These are phyloP conservation scores for Cyberlindnera euphorbiiphila DNA, from an alignment of 805 yeast genomes.

Conservation along the genomic window DNA sequence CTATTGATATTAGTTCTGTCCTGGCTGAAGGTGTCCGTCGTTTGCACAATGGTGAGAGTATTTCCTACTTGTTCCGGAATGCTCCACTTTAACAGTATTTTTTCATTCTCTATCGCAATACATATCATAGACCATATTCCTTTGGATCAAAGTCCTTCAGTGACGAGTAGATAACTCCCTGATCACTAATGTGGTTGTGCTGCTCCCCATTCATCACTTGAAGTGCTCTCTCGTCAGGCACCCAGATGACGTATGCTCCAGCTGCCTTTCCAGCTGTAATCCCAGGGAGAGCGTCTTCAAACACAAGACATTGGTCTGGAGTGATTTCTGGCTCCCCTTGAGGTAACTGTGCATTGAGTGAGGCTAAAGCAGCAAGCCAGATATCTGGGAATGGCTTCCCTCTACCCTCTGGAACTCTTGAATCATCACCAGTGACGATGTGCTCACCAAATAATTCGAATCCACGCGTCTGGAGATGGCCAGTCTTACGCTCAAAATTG, in stretches of 20 bases:
- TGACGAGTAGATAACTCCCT: conserved; percentile 54
- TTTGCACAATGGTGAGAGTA: conserved; percentile 83
- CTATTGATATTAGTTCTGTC: conserved; percentile 68
- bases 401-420: conserved; percentile 73
- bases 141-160: conserved; percentile 49
- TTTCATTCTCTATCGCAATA: background rate
- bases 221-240: conserved; percentile 77
- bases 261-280: conserved; percentile 80
- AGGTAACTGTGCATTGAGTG: conserved; percentile 54
- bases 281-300: conserved; percentile 96
- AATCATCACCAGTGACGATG: conserved; percentile 85
- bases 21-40: conserved; percentile 81
- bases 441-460: conserved; percentile 63
- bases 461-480: conserved; percentile 51
- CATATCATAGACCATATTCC: conserved; percentile 39
- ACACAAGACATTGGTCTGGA: conserved; percentile 80
- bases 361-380: conserved; percentile 76
- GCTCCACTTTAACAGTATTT: conserved; percentile 41
- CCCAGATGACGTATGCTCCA: conserved; percentile 88
- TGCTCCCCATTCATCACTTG: conserved; percentile 49
- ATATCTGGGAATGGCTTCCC: conserved; percentile 96
- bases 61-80: conserved; percentile 71
- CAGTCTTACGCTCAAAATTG: conserved; percentile 70
- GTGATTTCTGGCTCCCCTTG: conserved; percentile 41
- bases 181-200: conserved; percentile 44